Conservation (phyloP, 352 stramenopile genomes). For the Pelagophyceae sp. region DNA sequence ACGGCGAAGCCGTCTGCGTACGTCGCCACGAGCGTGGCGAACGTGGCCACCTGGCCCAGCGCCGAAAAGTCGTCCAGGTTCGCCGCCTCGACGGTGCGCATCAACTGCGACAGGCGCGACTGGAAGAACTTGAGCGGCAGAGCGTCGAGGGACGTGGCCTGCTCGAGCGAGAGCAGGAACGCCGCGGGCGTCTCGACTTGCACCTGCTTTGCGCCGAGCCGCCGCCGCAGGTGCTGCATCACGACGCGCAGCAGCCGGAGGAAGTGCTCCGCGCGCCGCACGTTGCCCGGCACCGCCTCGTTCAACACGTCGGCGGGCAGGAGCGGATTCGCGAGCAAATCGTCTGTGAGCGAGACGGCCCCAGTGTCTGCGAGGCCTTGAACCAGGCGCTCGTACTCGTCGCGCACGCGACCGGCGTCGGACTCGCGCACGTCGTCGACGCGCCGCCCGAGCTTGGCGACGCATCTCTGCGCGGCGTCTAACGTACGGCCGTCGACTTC, state of each 20-base stretch:
- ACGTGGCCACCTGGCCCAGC: constrained; percentile 89
- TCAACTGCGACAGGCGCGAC: constrained; percentile 85
- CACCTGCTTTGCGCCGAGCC: constrained; percentile 57
- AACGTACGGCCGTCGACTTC: constrained; percentile 81
- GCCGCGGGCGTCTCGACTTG: constrained; percentile 89
- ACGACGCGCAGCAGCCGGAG: constrained; percentile 92
- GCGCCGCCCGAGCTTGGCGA: constrained; percentile 30
- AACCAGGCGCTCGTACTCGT: constrained; percentile 88
- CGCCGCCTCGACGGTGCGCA: constrained; percentile 89
- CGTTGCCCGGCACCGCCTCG: constrained; percentile 93
- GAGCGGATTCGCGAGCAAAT: constrained; percentile 24
- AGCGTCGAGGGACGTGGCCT: constrained; percentile 82
- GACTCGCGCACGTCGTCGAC: constrained; percentile 64
- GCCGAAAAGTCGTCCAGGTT: constrained; percentile 93
- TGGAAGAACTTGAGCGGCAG: constrained; percentile 97
- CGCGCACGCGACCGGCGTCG: constrained; percentile 76
- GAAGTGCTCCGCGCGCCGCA: constrained; percentile 94
- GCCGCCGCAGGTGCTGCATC: constrained; percentile 79
- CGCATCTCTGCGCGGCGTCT: constrained; percentile 56
- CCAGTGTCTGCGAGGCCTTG: constrained; percentile 78
- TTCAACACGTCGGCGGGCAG: constrained; percentile 78
- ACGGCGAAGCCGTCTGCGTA: constrained; percentile 96
- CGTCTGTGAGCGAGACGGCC: constrained; percentile 37
- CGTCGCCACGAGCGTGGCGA: constrained; percentile 89
- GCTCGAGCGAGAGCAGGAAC: constrained; percentile 86